Conservation (phyloP, 2,329 filamentous ascomycete species). For the Purpureocillium lavendulum region DNA sequence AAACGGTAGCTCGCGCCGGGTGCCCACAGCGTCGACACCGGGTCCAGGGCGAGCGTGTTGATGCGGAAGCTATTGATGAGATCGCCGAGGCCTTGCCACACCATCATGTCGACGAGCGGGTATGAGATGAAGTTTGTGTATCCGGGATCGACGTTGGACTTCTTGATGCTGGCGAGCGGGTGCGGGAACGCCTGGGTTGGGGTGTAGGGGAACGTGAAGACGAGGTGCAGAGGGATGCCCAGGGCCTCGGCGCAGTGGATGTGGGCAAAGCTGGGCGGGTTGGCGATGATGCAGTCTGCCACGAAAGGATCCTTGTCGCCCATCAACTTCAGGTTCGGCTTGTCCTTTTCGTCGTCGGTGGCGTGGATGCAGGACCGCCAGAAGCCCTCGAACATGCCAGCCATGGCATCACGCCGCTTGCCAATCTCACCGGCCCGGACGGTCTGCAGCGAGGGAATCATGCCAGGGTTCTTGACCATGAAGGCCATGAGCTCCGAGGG, state of each 20-base stretch:
- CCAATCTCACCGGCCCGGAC: conserved; percentile 68
- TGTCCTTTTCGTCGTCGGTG: conserved; percentile 55
- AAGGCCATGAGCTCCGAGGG: conserved; percentile 78
- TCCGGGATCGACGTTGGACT: conserved; percentile 60
- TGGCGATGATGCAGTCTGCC: conserved; percentile 77
- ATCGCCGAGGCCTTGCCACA: conserved; percentile 83
- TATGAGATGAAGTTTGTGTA: conserved; percentile 79
- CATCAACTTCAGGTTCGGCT: conserved; percentile 56
- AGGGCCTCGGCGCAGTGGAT: conserved; percentile 73
- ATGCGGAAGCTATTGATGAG: conserved; percentile 67
- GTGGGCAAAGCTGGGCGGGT: conserved; percentile 71
- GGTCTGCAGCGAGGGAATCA: conserved; percentile 67
- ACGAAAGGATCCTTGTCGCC: conserved; percentile 52
- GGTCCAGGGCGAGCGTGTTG: conserved; percentile 61
- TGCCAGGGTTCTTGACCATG: conserved; percentile 77
- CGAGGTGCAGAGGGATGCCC: conserved; percentile 70
- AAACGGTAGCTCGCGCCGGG: conserved; percentile 64
- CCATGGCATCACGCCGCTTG: conserved; percentile 59
- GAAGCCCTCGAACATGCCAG: conserved; percentile 75
- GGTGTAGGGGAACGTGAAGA: conserved; percentile 83
- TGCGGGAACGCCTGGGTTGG: conserved; percentile 71
- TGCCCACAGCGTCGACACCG: conserved; percentile 69
- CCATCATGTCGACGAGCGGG: conserved; percentile 74
- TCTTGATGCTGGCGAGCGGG: conserved; percentile 67
- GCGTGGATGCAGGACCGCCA: conserved; percentile 71